phyloP scores from a whole-genome alignment of 371 early-diverging fungal species.

The Saksenaea vasiformis region DNA sequence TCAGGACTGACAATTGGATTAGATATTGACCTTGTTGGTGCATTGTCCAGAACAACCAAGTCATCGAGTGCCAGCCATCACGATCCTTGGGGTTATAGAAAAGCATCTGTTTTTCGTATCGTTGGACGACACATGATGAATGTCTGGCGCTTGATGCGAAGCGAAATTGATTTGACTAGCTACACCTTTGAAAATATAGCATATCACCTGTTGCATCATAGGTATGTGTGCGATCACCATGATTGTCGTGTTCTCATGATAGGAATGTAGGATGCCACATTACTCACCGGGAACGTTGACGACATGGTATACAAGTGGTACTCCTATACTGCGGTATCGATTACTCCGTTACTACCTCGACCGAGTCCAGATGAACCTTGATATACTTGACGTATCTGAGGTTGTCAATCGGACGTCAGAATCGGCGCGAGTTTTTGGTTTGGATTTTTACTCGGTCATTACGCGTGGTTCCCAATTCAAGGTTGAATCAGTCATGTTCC shows the following conservation, averaged over 20 bases:
- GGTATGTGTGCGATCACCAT: slow-evolving; percentile 39
- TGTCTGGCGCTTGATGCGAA: slow-evolving; percentile 82
- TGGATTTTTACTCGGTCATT: slow-evolving; percentile 84
- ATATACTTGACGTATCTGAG: slow-evolving; percentile 72
- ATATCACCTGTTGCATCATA: slow-evolving; percentile 67
- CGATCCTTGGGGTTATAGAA: slow-evolving; percentile 62
- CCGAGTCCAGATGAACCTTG: slow-evolving; percentile 67
- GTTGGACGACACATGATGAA: slow-evolving; percentile 85
- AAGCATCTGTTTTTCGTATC: slow-evolving; percentile 63
- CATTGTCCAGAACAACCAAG: slow-evolving; percentile 49
- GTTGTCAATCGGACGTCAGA: slow-evolving; percentile 76
- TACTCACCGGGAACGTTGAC: slow-evolving; percentile 60
- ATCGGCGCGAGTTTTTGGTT: slow-evolving; percentile 86
- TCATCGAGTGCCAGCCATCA: slow-evolving; percentile 15
- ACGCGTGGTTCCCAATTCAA: slow-evolving; percentile 89
- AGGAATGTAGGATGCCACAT: slow-evolving; percentile 57
- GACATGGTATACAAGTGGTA: slow-evolving; percentile 60
- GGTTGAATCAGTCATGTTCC: slow-evolving; percentile 86
- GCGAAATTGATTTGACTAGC: slow-evolving; percentile 71
- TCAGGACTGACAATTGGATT: background rate
- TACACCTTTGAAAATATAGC: slow-evolving; percentile 79
- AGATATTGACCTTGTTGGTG: slow-evolving; percentile 53
- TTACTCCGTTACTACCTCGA: slow-evolving; percentile 67
- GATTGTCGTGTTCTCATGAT: background rate
- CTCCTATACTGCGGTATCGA: slow-evolving; percentile 57